phyloP scores from a whole-genome alignment of 2,329 filamentous ascomycete species.

The Nannizzia gypsea region DNA sequence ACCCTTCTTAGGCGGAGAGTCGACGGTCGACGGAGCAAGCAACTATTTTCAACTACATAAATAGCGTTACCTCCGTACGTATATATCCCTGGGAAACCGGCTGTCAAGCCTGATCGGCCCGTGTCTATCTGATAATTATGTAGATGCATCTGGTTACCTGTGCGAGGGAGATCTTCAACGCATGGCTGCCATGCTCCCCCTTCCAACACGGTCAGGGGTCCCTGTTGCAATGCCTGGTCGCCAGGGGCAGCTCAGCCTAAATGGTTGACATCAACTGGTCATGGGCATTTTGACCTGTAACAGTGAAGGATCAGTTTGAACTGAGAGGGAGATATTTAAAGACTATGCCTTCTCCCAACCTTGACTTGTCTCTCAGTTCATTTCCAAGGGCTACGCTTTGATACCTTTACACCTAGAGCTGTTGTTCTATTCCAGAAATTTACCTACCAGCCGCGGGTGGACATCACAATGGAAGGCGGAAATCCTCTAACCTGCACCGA shows the following conservation, averaged over 20 bases:
- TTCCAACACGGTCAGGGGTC: background rate
- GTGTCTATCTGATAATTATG: background rate
- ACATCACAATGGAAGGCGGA: background rate
- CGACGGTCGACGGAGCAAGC: no score
- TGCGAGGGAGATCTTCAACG: background rate
- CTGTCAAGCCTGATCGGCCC: background rate
- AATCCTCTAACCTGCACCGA: conserved; percentile 6
- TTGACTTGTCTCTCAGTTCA: background rate
- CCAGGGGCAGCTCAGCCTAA: background rate
- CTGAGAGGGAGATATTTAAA: background rate
- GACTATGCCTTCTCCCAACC: background rate
- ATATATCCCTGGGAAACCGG: background rate
- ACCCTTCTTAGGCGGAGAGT: background rate
- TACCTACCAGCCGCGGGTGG: background rate
- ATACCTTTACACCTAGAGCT: background rate
- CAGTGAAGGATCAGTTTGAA: background rate
- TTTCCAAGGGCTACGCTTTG: background rate
- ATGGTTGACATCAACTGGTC: background rate
- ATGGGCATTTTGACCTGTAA: background rate
- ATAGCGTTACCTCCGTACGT: background rate
- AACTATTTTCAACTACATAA: no score
- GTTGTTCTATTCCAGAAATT: no score
- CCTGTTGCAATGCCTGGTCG: background rate
- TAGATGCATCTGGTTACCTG: background rate
- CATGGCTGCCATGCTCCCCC: background rate